A percentile compares a stretch with the other conserved stretches of the same genome.
phyloP scores from a whole-genome alignment of 2,329 filamentous ascomycete species.

The Aspergillus versicolor region DNA sequence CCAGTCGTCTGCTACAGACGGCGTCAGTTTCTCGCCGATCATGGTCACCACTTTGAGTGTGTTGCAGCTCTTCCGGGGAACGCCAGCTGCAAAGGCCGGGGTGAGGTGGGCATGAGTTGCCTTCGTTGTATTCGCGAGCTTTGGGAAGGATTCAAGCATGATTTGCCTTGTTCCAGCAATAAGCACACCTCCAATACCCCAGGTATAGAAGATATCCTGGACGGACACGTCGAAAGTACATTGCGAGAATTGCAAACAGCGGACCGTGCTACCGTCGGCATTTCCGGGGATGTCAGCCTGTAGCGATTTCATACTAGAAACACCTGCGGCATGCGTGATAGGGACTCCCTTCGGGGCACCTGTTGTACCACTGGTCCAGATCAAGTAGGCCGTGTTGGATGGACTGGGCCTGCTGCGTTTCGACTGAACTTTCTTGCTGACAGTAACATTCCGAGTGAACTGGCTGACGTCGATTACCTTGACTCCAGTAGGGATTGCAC shows the following conservation, averaged over 20 bases:
- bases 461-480: slow-evolving; percentile 30
- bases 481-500: slow-evolving; percentile 28
- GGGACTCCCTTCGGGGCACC: slow-evolving; percentile 41
- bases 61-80: slow-evolving; percentile 27
- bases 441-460: slow-evolving; percentile 8
- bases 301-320: slow-evolving; percentile 37
- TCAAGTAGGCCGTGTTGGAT: slow-evolving; percentile 35
- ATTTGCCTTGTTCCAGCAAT: slow-evolving; percentile 28
- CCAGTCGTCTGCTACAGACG: slow-evolving; percentile 39
- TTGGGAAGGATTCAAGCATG: slow-evolving; percentile 29
- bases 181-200: slow-evolving; percentile 27
- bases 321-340: slow-evolving; percentile 37
- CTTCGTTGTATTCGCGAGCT: slow-evolving; percentile 25
- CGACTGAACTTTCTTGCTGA: background rate
- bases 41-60: slow-evolving; percentile 35
- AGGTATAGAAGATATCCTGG: slow-evolving; percentile 34
- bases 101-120: slow-evolving; percentile 34
- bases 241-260: slow-evolving; percentile 39
- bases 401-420: slow-evolving; percentile 9
- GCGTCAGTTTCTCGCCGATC: slow-evolving; percentile 36
- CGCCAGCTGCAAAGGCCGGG: slow-evolving; percentile 31
- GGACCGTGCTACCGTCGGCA: slow-evolving; percentile 23
- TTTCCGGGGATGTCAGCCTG: slow-evolving; percentile 32
- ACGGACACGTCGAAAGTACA: slow-evolving; percentile 44
- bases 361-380: slow-evolving; percentile 41